Evolutionary conservation across 164 flowering plant genomes (phyloP).

Genomic region (Cinnamomum chago): DNA sequence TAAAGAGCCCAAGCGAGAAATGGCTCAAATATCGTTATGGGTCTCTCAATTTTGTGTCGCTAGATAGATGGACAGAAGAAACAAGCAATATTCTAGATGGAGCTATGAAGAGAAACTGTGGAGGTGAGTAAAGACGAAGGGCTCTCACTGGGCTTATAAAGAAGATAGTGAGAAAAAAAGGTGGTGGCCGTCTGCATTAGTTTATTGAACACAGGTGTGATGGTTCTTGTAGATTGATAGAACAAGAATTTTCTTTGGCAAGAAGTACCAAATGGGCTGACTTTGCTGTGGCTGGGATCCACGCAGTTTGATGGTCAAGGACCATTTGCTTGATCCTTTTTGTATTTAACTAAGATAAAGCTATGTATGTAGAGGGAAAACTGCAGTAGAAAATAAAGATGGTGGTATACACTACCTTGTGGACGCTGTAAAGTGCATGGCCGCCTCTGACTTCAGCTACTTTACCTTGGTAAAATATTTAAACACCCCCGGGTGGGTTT

Average conservation of each 20-base stretch:
- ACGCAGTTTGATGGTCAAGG: background rate
- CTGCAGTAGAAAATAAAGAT: background rate
- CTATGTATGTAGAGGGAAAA: background rate
- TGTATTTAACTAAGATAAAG: background rate
- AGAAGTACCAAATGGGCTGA: conserved; percentile 13
- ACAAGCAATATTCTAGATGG: background rate
- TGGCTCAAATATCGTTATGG: background rate
- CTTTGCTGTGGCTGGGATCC: conserved; percentile 16
- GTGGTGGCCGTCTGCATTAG: background rate
- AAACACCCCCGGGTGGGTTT: background rate
- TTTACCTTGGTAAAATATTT: background rate
- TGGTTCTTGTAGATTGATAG: conserved; percentile 20
- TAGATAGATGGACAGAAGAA: conserved; percentile 2
- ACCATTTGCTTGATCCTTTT: background rate
- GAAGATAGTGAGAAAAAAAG: background rate
- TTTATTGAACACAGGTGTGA: conserved; percentile 15
- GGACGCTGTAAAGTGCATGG: background rate
- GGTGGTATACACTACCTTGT: background rate
- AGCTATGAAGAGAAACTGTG: background rate
- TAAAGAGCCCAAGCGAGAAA: background rate
- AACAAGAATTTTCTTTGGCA: conserved; percentile 23
- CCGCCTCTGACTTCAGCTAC: background rate
- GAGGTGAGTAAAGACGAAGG: conserved; percentile 6
- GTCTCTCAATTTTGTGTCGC: background rate
- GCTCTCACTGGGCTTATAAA: background rate